Conservation (phyloP, 805 yeast genomes). For the Dipodascopsis tothii region DNA sequence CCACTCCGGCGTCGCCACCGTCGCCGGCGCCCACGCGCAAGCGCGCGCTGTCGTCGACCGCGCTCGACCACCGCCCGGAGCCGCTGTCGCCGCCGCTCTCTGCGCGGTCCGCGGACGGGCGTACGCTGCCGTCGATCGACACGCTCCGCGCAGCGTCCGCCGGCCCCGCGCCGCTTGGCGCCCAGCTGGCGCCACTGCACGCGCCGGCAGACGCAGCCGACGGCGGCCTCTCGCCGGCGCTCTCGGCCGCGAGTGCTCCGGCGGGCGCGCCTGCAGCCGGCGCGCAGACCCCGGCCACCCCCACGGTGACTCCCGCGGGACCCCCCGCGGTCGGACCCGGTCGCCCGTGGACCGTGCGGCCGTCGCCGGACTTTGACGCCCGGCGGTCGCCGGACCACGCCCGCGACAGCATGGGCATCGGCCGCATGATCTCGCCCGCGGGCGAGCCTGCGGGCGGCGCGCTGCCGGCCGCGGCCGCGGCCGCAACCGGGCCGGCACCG, state of each 20-base stretch:
- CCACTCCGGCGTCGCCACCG: no score
- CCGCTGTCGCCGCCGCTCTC: neutral
- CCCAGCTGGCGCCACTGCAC: conserved; percentile 12
- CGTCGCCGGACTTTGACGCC: neutral
- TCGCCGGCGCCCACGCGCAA: conserved; percentile 5
- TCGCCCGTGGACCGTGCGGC: no score
- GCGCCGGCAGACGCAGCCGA: neutral
- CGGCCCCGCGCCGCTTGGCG: conserved; percentile 3
- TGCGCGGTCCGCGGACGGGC: conserved; percentile 9
- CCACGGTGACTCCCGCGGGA: no score
- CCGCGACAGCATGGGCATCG: neutral
- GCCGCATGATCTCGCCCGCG: neutral
- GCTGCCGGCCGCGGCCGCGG: no score
- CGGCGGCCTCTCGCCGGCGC: neutral
- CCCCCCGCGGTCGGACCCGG: no score
- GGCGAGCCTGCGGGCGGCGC: no score
- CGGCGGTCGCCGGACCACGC: neutral
- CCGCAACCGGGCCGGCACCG: no score
- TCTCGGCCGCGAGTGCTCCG: no score
- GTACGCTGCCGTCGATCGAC: conserved; percentile 28
- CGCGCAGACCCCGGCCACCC: no score
- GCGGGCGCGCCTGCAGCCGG: no score
- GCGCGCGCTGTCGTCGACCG: conserved; percentile 21
- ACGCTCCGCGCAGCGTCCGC: conserved; percentile 9
- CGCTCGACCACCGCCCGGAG: neutral